phyloP scores from a whole-genome alignment of 176 grass and related monocot species.

The Microstegium vimineum region DNA sequence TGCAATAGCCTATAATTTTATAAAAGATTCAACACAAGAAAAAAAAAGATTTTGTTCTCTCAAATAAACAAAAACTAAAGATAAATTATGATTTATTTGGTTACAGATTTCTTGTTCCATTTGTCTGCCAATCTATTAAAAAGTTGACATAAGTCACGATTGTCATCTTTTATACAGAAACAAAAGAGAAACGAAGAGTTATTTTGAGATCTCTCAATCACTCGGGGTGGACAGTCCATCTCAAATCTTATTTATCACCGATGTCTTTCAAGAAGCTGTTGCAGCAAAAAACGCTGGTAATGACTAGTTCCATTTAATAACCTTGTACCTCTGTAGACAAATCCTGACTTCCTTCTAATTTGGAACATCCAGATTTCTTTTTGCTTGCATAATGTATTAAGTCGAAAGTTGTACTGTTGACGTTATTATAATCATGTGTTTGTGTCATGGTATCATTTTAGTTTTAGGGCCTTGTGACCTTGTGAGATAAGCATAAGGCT shows the following conservation, averaged over 20 bases:
- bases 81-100: neutral
- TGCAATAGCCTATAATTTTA: neutral
- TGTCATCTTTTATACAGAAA: conserved; percentile 43
- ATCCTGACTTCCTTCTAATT: neutral
- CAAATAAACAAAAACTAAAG: neutral
- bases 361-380: neutral
- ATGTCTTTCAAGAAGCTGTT: conserved; percentile 84
- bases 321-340: neutral
- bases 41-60: conserved; percentile 7
- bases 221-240: conserved; percentile 79
- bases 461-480: neutral
- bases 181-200: conserved; percentile 89
- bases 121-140: neutral
- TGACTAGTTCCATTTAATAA: conserved; percentile 5
- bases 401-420: neutral
- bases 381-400: neutral
- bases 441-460: neutral
- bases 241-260: conserved; percentile 84
- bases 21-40: conserved; percentile 14
- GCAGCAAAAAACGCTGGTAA: conserved; percentile 87
- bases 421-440: neutral
- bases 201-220: conserved; percentile 74
- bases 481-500: neutral
- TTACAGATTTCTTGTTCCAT: neutral
- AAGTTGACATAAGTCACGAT: neutral